phyloP scores from a whole-genome alignment of 148 eudicot genomes.

The Camellia sinensis region DNA sequence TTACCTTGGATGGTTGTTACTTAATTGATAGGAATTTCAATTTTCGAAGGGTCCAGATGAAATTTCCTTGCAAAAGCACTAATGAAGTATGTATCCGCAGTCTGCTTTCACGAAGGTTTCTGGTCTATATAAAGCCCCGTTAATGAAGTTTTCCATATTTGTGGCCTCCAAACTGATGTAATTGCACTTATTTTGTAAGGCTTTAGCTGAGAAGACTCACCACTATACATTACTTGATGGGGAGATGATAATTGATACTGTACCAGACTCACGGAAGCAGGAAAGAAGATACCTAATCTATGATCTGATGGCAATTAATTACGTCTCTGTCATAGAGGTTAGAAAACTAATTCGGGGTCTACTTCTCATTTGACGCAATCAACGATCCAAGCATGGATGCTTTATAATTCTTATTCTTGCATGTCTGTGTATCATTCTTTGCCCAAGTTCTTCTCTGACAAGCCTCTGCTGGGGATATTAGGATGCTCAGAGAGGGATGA shows the following conservation, averaged over 20 bases:
- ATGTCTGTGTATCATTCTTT: neutral
- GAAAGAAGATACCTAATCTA: slow-evolving; percentile 96
- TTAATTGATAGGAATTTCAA: slow-evolving; percentile 79
- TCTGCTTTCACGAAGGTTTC: neutral
- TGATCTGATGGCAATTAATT: slow-evolving; percentile 90
- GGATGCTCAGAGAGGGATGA: neutral
- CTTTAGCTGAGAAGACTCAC: slow-evolving; percentile 55
- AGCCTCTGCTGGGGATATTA: neutral
- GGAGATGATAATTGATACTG: slow-evolving; percentile 91
- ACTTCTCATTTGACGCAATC: neutral
- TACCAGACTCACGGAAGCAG: slow-evolving; percentile 72
- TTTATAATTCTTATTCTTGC: slow-evolving; percentile 6
- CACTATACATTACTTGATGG: slow-evolving; percentile 95
- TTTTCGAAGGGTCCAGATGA: slow-evolving; percentile 98
- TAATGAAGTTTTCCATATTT: neutral
- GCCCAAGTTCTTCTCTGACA: neutral
- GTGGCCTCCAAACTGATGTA: slow-evolving; percentile 19
- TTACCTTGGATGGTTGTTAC: slow-evolving; percentile 88
- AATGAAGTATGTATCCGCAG: slow-evolving; percentile 47
- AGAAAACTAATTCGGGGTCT: neutral
- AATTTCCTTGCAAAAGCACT: slow-evolving; percentile 81
- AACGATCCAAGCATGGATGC: neutral
- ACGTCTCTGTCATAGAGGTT: slow-evolving; percentile 73
- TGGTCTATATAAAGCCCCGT: neutral
- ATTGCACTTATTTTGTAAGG: slow-evolving; percentile 30